Evolutionary conservation across 805 yeast species (phyloP), one percentile per base, ranked within the genome.

Genomic region (Clavispora fructus): DNA sequence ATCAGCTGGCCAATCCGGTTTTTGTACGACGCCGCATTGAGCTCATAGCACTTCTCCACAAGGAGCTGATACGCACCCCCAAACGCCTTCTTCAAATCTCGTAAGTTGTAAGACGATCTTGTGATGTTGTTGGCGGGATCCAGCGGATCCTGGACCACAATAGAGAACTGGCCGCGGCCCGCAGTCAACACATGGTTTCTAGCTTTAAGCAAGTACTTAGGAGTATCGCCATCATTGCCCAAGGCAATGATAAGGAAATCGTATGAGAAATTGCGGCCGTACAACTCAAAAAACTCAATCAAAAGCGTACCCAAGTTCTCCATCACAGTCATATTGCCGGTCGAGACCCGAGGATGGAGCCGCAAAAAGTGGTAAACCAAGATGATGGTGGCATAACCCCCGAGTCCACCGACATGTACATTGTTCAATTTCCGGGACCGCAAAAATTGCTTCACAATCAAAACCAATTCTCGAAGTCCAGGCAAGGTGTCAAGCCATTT

Each of bases 351-450:
- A 13, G 96, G 96, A 62, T 92, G 98, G 51, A 86, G 68, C 54
- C 73, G 77, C 50, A 91, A 65, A 59, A 91, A 90, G 14, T 92
- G 82, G 56, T 82, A 83, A 14, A 86, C 89, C 60, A 94, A 59
- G 57, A 97, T 90, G 39, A 91, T 88, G n/a, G 88, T 87, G 7
- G 97, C 81, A 62, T 85, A 92, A 0, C 98, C 98, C 37, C 99
- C 98, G 6, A 92, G 68, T 0, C 98, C 98, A 43, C 99, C 99
- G 19, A 83, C 82, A 56, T 86, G 95, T 13, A 92, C 98, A 52
- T 87, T 85, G 58, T 90, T 89, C 50, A 91, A 69, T 47, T 76
- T 79, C 57, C 97, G 73, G 1, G 88, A 81, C 29, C 89, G 73
- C 42, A 92, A 71, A 58, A 91, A 92, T 60, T 87, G 96, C 64